Base-by-base conservation (phyloP, 2,329 filamentous ascomycete genomes). In the Talaromyces funiculosus region DNA sequence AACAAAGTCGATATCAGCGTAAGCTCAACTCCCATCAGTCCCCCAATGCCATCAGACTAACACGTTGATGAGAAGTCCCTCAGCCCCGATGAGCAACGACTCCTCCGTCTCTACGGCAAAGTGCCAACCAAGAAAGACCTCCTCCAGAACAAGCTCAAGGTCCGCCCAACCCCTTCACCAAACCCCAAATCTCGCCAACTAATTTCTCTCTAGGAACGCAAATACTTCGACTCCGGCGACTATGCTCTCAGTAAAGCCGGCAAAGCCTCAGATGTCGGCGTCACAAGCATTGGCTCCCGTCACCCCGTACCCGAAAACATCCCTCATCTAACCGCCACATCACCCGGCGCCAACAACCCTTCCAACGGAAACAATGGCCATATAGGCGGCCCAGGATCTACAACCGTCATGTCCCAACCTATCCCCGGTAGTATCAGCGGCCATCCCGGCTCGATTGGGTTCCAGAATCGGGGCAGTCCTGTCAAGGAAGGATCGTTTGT, bases 1-100 rank as follows among this genome's bases (percentile, higher is more conserved):
- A 97, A 97, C 84, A 97, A 99, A 83, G 84, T 97, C 71, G 94
- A 99, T 79, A 84, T 97, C 79, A 92, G 85, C 82, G 94, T 97
- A 81, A 81, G 90, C 84, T 42, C 40, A 63, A 57, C 65, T n/a
- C 18, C 20, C 12, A 29, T 60, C 22, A n/a, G n/a, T n/a, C 12
- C 45, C 38, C 29, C 3, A 9, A 18, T 56, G 20, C 9, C 33
- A 29, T 59, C 42, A 40, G 8, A 8, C 37, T 61, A 53, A 54
- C 16, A 18, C 2, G 37, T 16, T 6, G 3, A 31, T 20, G 29
- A 35, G 45, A 75, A 97, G 94, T 90, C 90, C 67, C 85, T 99
- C 78, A 90, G 89, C 59, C 88, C 92, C 64, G 94, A 99, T 72
- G 94, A 99, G 83, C 92, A 97, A 79, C 90, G 90, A 65, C 88